Percentiles rank a stretch among this genome's conserved stretches.
Conservation (phyloP, 2,329 filamentous ascomycete species). For the Fusarium palustre region DNA sequence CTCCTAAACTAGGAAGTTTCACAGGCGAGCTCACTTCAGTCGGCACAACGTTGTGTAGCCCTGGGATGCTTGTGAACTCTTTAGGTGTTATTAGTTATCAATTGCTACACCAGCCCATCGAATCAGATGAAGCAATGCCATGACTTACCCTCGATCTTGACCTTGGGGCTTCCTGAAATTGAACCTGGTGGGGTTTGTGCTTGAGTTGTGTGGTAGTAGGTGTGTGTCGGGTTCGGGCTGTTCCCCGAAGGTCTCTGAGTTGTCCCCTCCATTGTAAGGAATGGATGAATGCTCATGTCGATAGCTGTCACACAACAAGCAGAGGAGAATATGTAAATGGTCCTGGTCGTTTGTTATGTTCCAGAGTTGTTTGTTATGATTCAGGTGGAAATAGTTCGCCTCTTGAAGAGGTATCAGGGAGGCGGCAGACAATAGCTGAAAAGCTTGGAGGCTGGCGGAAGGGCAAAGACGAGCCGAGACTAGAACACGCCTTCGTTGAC, state of each 20-base stretch:
- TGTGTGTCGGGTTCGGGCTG: constrained; percentile 2
- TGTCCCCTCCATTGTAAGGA: constrained; percentile 33
- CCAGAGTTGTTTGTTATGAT: constrained; percentile 49
- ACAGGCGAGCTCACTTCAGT: constrained; percentile 36
- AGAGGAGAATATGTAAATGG: constrained; percentile 23
- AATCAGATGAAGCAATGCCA: background rate
- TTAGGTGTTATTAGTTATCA: constrained; percentile 41
- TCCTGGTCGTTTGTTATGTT: constrained; percentile 39
- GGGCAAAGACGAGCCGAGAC: constrained; percentile 26
- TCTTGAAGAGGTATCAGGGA: constrained; percentile 44
- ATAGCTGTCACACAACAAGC: constrained; percentile 16
- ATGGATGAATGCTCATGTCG: constrained; percentile 41
- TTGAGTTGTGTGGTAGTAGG: constrained; percentile 26
- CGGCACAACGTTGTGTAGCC: constrained; percentile 32
- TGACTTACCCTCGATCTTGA: constrained; percentile 51
- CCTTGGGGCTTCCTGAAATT: constrained; percentile 51
- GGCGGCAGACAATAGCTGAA: constrained; percentile 18
- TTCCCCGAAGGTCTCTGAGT: constrained; percentile 11
- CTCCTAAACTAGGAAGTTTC: constrained; percentile 53
- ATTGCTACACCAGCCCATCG: constrained; percentile 8
- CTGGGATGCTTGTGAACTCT: constrained; percentile 46
- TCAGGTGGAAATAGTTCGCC: constrained; percentile 34
- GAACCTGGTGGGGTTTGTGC: constrained; percentile 47
- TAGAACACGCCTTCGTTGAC: constrained; percentile 27
- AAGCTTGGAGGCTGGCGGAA: constrained; percentile 25